phyloP scores from a whole-genome alignment of 2,329 filamentous ascomycete genomes.

The Zymoseptoria crescenta region DNA sequence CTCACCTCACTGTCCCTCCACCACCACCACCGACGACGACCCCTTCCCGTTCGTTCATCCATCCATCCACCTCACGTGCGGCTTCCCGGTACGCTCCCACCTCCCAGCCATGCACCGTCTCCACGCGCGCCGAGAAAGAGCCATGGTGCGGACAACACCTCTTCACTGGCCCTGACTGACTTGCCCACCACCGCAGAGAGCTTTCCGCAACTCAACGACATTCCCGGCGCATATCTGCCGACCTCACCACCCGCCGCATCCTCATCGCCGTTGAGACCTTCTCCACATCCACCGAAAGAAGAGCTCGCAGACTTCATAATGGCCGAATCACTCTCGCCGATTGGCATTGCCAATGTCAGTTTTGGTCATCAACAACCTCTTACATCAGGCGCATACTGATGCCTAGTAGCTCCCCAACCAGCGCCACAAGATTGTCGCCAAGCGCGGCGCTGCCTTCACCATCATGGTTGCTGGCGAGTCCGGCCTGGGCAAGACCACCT shows the following conservation, averaged over 20 bases:
- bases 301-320: slow-evolving; percentile 32
- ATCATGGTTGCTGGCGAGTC: slow-evolving; percentile 99
- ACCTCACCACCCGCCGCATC: slow-evolving; percentile 1
- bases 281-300: slow-evolving; percentile 4
- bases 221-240: slow-evolving; percentile 7
- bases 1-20: background rate
- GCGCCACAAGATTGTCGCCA: slow-evolving; percentile 65
- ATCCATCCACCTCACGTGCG: slow-evolving; percentile 2
- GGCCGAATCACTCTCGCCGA: slow-evolving; percentile 58
- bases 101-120: background rate
- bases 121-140: background rate
- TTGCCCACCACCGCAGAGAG: slow-evolving; percentile 1
- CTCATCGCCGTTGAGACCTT: slow-evolving; percentile 3
- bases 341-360: slow-evolving; percentile 68
- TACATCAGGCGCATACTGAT: slow-evolving; percentile 27
- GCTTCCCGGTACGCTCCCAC: background rate
- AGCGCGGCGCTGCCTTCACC: slow-evolving; percentile 93
- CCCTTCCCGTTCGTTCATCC: slow-evolving; percentile 3
- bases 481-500: slow-evolving; percentile 96
- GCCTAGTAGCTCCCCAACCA: slow-evolving; percentile 56
- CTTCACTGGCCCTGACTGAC: background rate
- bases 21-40: background rate
- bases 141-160: background rate
- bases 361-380: background rate
- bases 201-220: slow-evolving; percentile 3